These are phyloP conservation scores for Casuarina cunninghamiana DNA, from an alignment of 306 rosid species.

Conservation along the genomic window DNA sequence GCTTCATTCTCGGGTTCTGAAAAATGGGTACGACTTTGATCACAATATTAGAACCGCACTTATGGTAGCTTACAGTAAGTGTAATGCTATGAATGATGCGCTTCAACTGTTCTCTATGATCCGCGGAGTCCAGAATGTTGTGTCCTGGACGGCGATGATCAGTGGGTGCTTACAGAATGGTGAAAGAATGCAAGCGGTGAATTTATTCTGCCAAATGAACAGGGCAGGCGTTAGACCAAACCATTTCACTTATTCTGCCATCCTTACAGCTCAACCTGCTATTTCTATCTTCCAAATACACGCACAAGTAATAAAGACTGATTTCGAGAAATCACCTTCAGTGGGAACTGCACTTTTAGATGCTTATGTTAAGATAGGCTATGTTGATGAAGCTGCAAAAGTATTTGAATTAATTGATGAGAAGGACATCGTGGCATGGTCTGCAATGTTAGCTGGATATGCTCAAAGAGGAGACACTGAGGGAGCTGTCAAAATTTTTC, in stretches of 20 bases:
- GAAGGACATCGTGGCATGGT: constrained; percentile 87
- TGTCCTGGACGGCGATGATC: constrained; percentile 92
- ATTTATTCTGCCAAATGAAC: constrained; percentile 67
- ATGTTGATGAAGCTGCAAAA: constrained; percentile 48
- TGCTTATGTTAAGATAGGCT: constrained; percentile 65
- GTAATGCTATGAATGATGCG: constrained; percentile 63
- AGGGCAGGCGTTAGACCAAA: constrained; percentile 67
- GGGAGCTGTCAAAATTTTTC: constrained; percentile 59
- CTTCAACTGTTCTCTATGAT: constrained; percentile 49
- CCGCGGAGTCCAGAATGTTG: constrained; percentile 52
- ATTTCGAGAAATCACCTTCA: constrained; percentile 65
- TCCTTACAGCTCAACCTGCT: constrained; percentile 62
- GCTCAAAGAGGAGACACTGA: constrained; percentile 73
- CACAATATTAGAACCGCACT: constrained; percentile 58
- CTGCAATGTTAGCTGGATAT: constrained; percentile 83
- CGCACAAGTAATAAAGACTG: constrained; percentile 70
- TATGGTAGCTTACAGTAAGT: constrained; percentile 68
- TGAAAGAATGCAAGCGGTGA: constrained; percentile 47
- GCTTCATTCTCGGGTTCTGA: constrained; percentile 65
- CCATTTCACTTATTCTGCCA: constrained; percentile 79
- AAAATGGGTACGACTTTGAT: constrained; percentile 52
- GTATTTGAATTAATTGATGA: constrained; percentile 63
- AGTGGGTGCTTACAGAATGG: constrained; percentile 74
- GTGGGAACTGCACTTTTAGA: constrained; percentile 84
- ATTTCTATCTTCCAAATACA: constrained; percentile 58